phyloP scores from a whole-genome alignment of 129 eudicot species.

The Deinandra increscens region DNA sequence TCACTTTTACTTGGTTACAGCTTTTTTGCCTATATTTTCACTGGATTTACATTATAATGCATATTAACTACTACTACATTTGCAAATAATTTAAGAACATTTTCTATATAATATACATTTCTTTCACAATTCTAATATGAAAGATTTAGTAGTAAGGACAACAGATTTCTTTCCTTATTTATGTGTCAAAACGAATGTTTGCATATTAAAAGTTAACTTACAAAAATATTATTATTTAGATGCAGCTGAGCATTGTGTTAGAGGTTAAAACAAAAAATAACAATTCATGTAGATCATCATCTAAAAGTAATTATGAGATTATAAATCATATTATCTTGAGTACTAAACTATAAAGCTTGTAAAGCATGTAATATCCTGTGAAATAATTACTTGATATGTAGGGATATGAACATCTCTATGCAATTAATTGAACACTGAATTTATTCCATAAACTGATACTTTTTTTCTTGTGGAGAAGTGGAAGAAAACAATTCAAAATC shows the following conservation, averaged over 20 bases:
- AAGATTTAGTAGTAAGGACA: neutral
- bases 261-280: constrained; percentile 10
- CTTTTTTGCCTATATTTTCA: neutral
- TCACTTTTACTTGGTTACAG: constrained; percentile 3
- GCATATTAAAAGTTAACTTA: neutral
- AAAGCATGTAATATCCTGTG: constrained; percentile 3
- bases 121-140: neutral
- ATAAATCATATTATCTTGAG: neutral
- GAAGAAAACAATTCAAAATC: neutral
- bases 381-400: neutral
- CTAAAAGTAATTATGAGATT: constrained; percentile 6
- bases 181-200: constrained; percentile 2
- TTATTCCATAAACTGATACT: neutral
- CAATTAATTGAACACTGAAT: neutral
- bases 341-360: neutral
- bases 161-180: constrained; percentile 4
- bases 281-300: neutral
- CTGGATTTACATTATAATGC: neutral
- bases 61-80: neutral
- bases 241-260: neutral
- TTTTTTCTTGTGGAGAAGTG: neutral
- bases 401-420: neutral
- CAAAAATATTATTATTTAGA: neutral
- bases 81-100: neutral
- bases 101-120: neutral